Base-by-base conservation (phyloP, 805 yeast species). In the Candida tammaniensis region DNA sequence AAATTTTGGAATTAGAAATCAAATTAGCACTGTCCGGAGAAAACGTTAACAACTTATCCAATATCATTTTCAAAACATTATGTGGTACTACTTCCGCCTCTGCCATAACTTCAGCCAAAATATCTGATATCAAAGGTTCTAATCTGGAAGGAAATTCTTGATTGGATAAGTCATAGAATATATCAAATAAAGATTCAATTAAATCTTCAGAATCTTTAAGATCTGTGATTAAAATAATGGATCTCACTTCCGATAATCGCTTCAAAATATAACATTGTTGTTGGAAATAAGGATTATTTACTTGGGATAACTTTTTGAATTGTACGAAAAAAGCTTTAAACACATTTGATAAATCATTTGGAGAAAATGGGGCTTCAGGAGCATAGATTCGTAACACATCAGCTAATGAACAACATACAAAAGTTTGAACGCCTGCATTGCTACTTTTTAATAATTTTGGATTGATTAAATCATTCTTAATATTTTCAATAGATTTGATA, bases 341-440 rank as follows among this genome's bases (percentile, higher is more conserved):
- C 13, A 86, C 72, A 4, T 68, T 79, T 1, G 78, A 64, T 24
- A 88, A 64, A 44, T 82, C 80, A 1, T 62, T 43, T 16, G 79
- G 78, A 2, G 83, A 76, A 56, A 73, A 88, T 4, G 97, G 96
- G 5, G 96, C 95, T 52, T 88, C 86, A 0, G 96, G 96, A 0
- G 95, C 96, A 49, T 72, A 82, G 11, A 89, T 55, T 38, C 95
- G 67, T 26, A 88, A 57, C 7, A 89, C 65, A 52, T 88, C 95
- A 5, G 87, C 70, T 6, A 87, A 43, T 43, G 93, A 80, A 49
- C 94, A 82, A 6, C 93, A 79, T 1, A 73, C 73, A 38, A 68
- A 76, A 0, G 89, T 77, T 44, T 79, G 82, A 6, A 88, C 78
- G 4, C 91, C 93, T 3, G 54, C 39, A 49, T 86, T 86, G 31